Evolutionary conservation across 352 stramenopile genomes (phyloP), one percentile per base, ranked within the genome.

Genomic region (Phytophthora litchii): DNA sequence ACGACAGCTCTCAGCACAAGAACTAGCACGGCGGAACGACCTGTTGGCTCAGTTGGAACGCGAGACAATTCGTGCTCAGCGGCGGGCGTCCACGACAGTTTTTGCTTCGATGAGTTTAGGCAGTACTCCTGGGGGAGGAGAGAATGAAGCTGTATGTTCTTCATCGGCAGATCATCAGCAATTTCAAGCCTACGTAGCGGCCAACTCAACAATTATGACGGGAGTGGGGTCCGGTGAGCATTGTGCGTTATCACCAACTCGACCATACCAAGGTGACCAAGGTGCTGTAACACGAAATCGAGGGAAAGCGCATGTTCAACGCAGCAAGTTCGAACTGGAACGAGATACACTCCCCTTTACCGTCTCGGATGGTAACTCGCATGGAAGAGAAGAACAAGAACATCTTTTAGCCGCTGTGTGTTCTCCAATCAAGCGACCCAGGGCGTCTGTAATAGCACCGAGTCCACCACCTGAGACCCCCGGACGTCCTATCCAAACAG

Each of bases 251-350:
- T 70, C 65, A 21, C 66, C 61, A 8, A 74, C 54, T 29, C 54
- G 55, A 23, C 61, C 60, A 36, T 37, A 64, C 16, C 48, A 55
- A 5, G 20, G 16, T 21, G 38, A 37, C 4, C 23, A 57, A 54
- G 34, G 44, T 23, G 23, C n/a, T 20, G 42, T 41, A 16, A 3
- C 41, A 17, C 38, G 53, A 54, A 37, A 51, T 43, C 38, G 41
- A 42, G 42, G 40, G 4, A 35, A 42, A 48, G 34, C n/a, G 10
- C 42, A 43, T 34, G 17, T 32, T 43, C 31, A 32, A 41, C 54
- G 65, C 17, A 83, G 64, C 21, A 86, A 80, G 29, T 83, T 86
- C 34, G 76, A 86, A 35, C 20, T 76, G 12, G 76, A 77, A 16
- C 56, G 64, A 10, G 64, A 79, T 34, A 44, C 74, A 3, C 56